These are phyloP conservation scores for Coleophoma eucalyptorum DNA, from an alignment of 2,329 filamentous ascomycete species.

Conservation along the genomic window DNA sequence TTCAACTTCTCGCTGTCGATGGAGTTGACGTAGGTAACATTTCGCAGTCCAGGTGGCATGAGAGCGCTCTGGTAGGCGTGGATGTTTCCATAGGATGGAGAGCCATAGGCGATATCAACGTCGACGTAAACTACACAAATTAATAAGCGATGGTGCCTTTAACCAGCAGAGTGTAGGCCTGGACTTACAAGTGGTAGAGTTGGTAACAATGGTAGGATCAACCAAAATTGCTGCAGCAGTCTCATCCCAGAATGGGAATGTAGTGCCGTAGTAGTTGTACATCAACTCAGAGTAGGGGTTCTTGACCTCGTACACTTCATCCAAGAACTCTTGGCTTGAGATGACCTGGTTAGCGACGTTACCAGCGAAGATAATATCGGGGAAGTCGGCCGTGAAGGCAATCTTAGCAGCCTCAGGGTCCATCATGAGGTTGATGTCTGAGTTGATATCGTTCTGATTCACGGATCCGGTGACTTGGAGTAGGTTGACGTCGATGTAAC, in stretches of 20 bases:
- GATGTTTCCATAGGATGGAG: slow-evolving; percentile 37
- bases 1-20: slow-evolving; percentile 32
- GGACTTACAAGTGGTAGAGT: slow-evolving; percentile 29
- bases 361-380: slow-evolving; percentile 39
- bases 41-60: slow-evolving; percentile 29
- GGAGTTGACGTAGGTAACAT: slow-evolving; percentile 35
- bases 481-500: slow-evolving; percentile 41
- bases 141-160: neutral
- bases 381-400: slow-evolving; percentile 41
- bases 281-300: slow-evolving; percentile 35
- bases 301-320: slow-evolving; percentile 31
- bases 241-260: slow-evolving; percentile 42
- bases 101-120: slow-evolving; percentile 36
- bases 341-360: slow-evolving; percentile 45
- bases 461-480: slow-evolving; percentile 24
- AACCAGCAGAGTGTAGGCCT: neutral
- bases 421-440: slow-evolving; percentile 44
- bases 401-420: slow-evolving; percentile 47
- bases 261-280: slow-evolving; percentile 32
- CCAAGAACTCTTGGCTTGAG: slow-evolving; percentile 32
- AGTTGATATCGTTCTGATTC: slow-evolving; percentile 23
- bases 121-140: slow-evolving; percentile 32
- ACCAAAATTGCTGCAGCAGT: slow-evolving; percentile 37
- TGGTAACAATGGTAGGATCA: slow-evolving; percentile 32
- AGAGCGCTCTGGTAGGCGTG: slow-evolving; percentile 37